Evolutionary conservation across 768 basidiomycete genomes (phyloP), one percentile per base, ranked within the genome.

Genomic region (Russula vinacea): DNA sequence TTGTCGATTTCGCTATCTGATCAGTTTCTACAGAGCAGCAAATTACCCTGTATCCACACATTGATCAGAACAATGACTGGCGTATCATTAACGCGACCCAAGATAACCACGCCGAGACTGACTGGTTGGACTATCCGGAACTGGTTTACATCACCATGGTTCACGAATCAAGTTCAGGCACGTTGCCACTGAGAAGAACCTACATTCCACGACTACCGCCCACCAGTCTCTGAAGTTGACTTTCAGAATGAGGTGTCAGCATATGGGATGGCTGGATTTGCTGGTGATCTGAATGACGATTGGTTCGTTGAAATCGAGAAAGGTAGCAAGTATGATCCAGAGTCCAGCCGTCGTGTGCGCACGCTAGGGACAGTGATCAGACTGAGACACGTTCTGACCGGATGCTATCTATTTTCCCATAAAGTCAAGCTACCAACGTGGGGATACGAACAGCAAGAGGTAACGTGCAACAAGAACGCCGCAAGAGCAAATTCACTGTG

Each of bases 391-490:
- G 79, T 83, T 19, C 78, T 95, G 68, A 90, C 91, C 0, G 94
- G 95, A 0, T 99, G 97, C 74, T 98, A 97, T 73, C 81, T 99
- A 42, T 99, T 98, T 80, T 94, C 91, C 26, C 97, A 99, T 78
- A 97, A 97, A 75, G 89, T 98, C 71, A 98, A 98, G 76, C 78
- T 99, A 1, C 97, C 97, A 0, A 91, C 97, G 5, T 99, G 97
- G 97, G 97, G 86, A 0, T 99, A 82, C 69, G 97, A 98, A 72
- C 97, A 99, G 75, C 97, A 99, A 74, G 97, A 99, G 72, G 97
- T 99, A 57, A 98, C 97, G 0, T 99, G 97, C 76, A 99, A 99
- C 77, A 98, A 94, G 81, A 96, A 98, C 70, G 95, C 97, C 14
- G 89, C 89, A 29, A 82, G 78, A 74, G 83, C 81, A 2, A 98